These are phyloP conservation scores for Clitocybe nebularis DNA, from an alignment of 1,284 basidiomycete species.

Conservation along the genomic window DNA sequence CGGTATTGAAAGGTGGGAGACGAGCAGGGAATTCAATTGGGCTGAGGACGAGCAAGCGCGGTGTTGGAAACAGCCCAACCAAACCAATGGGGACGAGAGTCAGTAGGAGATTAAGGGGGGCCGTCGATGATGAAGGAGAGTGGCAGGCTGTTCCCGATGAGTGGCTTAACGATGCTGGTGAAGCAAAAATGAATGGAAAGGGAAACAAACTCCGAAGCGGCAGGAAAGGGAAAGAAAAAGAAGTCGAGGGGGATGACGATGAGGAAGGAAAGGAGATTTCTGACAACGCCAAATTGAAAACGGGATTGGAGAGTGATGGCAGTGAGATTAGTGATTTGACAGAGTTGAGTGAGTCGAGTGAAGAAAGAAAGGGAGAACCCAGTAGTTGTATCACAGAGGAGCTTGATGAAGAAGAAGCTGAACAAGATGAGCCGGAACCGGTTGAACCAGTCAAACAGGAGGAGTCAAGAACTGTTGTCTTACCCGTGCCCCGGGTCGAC, in stretches of 20 bases:
- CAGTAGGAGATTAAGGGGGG: constrained; percentile 61
- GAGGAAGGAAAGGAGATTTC: constrained; percentile 10
- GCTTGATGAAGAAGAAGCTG: constrained; percentile 14
- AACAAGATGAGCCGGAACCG: constrained; percentile 5
- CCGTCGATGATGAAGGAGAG: constrained; percentile 51
- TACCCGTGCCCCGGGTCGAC: constrained; percentile 4
- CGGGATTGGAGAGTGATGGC: constrained; percentile 53
- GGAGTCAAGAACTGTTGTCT: constrained; percentile 4
- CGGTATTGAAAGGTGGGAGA: constrained; percentile 1
- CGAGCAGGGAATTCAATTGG: constrained; percentile 1
- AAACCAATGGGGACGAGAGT: constrained; percentile 53
- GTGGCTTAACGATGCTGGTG: constrained; percentile 45
- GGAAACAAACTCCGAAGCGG: constrained; percentile 16
- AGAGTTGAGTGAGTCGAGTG: constrained; percentile 52
- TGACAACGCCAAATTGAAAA: constrained; percentile 27
- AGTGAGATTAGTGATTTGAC: constrained; percentile 66
- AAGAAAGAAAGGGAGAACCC: constrained; percentile 15
- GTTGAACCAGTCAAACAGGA: constrained; percentile 2
- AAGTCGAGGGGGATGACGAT: constrained; percentile 4
- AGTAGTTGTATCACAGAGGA: constrained; percentile 11
- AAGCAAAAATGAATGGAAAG: constrained; percentile 13
- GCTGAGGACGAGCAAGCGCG: constrained; percentile 4
- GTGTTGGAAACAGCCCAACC: constrained; percentile 18
- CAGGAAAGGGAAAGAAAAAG: constrained; percentile 10
- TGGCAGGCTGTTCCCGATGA: constrained; percentile 79